Evolutionary conservation across 345 rosid genomes (phyloP).

Genomic region (Salix exigua): DNA sequence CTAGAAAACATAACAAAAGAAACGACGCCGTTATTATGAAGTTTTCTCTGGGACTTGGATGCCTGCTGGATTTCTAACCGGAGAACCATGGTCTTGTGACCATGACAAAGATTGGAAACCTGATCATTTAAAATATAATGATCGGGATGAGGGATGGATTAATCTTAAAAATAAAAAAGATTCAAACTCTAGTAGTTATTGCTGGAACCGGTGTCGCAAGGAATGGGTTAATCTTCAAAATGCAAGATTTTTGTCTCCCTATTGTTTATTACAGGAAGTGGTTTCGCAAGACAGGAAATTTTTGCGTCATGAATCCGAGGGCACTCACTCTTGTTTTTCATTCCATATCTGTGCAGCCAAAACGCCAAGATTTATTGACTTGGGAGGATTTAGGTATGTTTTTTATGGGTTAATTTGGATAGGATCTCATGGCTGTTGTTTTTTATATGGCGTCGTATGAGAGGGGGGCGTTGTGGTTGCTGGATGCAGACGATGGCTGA

Average conservation of each 20-base stretch:
- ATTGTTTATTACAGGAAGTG: constrained; percentile 80
- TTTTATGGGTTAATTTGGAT: too few species aligned
- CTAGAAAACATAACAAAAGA: constrained; percentile 59
- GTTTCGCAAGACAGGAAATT: constrained; percentile 40
- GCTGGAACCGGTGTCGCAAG: too few species aligned
- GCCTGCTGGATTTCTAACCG: constrained; percentile 63
- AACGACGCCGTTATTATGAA: constrained; percentile 84
- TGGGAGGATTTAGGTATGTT: too few species aligned
- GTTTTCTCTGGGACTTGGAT: constrained; percentile 63
- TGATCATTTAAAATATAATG: constrained; percentile 94
- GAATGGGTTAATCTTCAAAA: too few species aligned
- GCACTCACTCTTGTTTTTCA: neutral
- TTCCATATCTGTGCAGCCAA: too few species aligned
- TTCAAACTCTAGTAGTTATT: constrained; percentile 44
- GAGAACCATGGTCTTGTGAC: constrained; percentile 70
- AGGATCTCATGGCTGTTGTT: too few species aligned
- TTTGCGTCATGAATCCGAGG: constrained; percentile 8
- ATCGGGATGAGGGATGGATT: constrained; percentile 97
- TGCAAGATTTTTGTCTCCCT: constrained; percentile 38
- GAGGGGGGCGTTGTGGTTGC: too few species aligned
- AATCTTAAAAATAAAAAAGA: constrained; percentile 63
- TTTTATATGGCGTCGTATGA: too few species aligned
- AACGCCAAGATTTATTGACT: too few species aligned
- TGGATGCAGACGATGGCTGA: too few species aligned
- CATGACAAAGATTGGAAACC: constrained; percentile 65